Base-by-base conservation (phyloP, 495 filamentous ascomycete species). In the Parathielavia hyrcaniae region DNA sequence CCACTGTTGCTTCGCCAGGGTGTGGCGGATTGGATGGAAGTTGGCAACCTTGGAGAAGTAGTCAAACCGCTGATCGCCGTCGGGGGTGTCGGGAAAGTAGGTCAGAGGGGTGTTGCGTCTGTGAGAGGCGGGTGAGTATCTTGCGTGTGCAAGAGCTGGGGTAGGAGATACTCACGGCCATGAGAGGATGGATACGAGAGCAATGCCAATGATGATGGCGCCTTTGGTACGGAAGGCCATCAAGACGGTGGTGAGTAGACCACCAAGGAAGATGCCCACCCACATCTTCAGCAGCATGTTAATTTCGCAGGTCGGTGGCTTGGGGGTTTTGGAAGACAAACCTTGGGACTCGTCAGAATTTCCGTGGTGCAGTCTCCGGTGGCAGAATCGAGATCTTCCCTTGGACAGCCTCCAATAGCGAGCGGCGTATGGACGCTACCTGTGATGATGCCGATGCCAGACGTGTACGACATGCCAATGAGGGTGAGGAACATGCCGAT, bases 141-240 rank as follows among this genome's bases (percentile, higher is more conserved):
- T 41, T n/a, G n/a, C n/a, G 53, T 60, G 53, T 45, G 14, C 16
- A 16, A 32, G 26, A 19, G 20, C 6, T 14, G 39, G 5, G 7
- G 22, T 19, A 16, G 26, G 11, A 13, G 23, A 23, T 26, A 74
- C 76, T 72, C 43, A 79, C 59, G 89, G 88, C 88, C 88, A 91
- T 4, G 86, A 90, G 58, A 91, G 79, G 60, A 91, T 86, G 3
- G 87, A 89, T 23, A 93, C 89, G 11, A 91, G 69, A 45, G 83
- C 71, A 38, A 93, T 91, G n/a, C 89, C 89, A n/a, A 85, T 81
- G 55, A 91, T 85, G 36, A 91, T 85, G 36, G 88, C 87, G 57
- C 83, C 84, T 67, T 90, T 90, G 66, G 91, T 77, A 19, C 86
- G 73, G 70, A 88, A 93, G 69, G 87, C 82, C 88, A 91, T 90